Evolutionary conservation across 2,329 filamentous ascomycete species (phyloP), one percentile per base, ranked within the genome.

Genomic region (Pseudogymnoascus sp.): DNA sequence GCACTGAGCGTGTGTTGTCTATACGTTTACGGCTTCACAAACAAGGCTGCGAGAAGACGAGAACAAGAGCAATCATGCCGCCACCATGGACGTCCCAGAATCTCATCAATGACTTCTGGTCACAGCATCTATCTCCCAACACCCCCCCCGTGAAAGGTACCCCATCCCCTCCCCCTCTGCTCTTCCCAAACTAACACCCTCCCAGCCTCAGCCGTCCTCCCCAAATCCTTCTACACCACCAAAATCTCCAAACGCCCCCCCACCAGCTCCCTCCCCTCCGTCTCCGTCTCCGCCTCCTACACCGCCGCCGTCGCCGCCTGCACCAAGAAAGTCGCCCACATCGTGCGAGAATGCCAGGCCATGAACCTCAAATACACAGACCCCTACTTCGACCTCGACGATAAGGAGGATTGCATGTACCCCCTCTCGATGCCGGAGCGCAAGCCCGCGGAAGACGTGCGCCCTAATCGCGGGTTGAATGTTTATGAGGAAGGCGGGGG

Each of bases 321-420:
- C 74, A 79, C 79, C 60, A 83, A 82, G 65, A 89, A 80, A 76
- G 88, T 81, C 1, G 79, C 78, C 39, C 81, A 83, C 71, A 85
- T 86, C 64, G 79, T 83, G 63, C 77, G 78, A 62, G 83, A 86
- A 70, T 93, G 90, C 73, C 80, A 85, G 19, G 82, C 89, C 3
- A 79, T 90, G 61, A 95, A 95, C 75, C 87, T 90, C 70, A 92
- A 90, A 74, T 96, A 93, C 72, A 83, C 88, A 11, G 90, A 93
- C 71, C 83, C 86, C 23, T 85, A 93, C 73, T 96, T 95, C 72
- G 89, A 95, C 72, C 84, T 95, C 62, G 90, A 93, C 39, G 28
- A 61, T n/a, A 63, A 63, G 25, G 63, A 67, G 7, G 62, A 65
- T 61, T 67, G 66, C 37, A 34, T 67, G 7, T 65, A 48, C n/a